These are phyloP conservation scores for Orbilia oligospora DNA, from an alignment of 2,329 filamentous ascomycete genomes.

Conservation along the genomic window DNA sequence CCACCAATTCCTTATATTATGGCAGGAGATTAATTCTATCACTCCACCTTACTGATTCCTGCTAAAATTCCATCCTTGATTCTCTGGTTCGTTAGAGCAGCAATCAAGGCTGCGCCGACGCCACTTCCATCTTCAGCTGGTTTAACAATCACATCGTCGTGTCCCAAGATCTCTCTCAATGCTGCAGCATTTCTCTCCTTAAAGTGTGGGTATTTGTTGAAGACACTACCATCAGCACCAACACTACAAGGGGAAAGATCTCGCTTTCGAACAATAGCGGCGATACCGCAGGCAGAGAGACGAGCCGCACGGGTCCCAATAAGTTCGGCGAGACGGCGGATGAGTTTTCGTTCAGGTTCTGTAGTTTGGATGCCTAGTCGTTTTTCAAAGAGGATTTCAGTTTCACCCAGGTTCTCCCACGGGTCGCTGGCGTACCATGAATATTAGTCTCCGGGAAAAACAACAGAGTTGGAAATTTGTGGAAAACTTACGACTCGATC, in stretches of 20 bases:
- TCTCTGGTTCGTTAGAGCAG: constrained; percentile 77
- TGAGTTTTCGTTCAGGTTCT: constrained; percentile 86
- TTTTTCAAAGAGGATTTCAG: constrained; percentile 82
- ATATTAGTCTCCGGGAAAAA: constrained; percentile 23
- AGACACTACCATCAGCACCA: constrained; percentile 95
- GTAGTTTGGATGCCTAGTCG: constrained; percentile 80
- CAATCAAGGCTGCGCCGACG: constrained; percentile 97
- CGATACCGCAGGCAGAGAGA: constrained; percentile 92
- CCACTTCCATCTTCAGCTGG: constrained; percentile 95
- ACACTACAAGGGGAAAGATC: constrained; percentile 89
- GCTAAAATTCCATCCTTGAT: constrained; percentile 76
- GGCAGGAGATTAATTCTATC: background rate
- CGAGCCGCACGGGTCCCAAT: constrained; percentile 95
- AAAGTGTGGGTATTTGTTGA: constrained; percentile 99
- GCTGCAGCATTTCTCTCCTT: constrained; percentile 91
- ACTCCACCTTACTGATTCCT: constrained; percentile 69
- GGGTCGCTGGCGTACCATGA: constrained; percentile 76
- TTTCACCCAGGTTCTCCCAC: constrained; percentile 94
- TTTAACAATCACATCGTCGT: constrained; percentile 76
- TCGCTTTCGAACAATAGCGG: constrained; percentile 98
- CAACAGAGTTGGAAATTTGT: background rate
- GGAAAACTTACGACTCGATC: constrained; percentile 80
- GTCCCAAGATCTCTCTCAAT: constrained; percentile 94
- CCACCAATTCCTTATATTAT: constrained; percentile 1
- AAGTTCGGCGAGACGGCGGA: constrained; percentile 89